These are phyloP conservation scores for Diaporthe citri DNA, from an alignment of 2,329 filamentous ascomycete genomes.

Conservation along the genomic window DNA sequence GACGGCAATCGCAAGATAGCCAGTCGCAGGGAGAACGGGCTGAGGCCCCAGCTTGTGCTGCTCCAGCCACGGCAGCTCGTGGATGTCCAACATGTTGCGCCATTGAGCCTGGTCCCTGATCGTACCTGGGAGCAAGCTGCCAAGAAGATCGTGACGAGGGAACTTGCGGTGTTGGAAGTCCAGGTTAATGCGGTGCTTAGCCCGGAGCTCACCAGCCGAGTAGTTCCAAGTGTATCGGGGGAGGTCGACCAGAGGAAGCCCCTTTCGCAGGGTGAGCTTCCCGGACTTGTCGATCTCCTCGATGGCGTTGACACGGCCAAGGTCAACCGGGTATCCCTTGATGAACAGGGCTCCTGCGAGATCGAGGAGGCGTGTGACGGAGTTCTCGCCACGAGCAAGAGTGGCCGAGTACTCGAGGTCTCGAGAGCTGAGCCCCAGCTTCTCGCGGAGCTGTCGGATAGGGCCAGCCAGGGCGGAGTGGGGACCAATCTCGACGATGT, in stretches of 20 bases:
- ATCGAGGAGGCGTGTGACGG: neutral
- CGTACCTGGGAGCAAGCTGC: conserved; percentile 48
- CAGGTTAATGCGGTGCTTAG: conserved; percentile 50
- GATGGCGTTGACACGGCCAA: conserved; percentile 41
- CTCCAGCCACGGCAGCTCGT: conserved; percentile 51
- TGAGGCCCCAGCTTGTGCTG: conserved; percentile 44
- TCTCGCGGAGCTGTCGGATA: conserved; percentile 45
- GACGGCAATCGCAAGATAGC: conserved; percentile 35
- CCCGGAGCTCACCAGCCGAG: conserved; percentile 50
- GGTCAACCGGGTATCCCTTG: neutral
- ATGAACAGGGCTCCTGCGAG: neutral
- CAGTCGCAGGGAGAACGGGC: conserved; percentile 41
- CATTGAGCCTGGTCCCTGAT: conserved; percentile 49
- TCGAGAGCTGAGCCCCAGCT: conserved; percentile 29
- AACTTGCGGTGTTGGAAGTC: conserved; percentile 51
- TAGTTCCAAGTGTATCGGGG: conserved; percentile 63
- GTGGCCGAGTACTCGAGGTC: neutral
- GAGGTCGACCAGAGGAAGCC: conserved; percentile 46
- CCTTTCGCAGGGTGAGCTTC: neutral
- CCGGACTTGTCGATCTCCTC: conserved; percentile 39
- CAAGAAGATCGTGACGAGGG: conserved; percentile 55
- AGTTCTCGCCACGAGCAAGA: neutral
- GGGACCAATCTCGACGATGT: conserved; percentile 46
- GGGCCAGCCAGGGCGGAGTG: conserved; percentile 47
- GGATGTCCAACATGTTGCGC: conserved; percentile 46